Conservation (phyloP, 768 basidiomycete genomes). For the Boletellus sp. region DNA sequence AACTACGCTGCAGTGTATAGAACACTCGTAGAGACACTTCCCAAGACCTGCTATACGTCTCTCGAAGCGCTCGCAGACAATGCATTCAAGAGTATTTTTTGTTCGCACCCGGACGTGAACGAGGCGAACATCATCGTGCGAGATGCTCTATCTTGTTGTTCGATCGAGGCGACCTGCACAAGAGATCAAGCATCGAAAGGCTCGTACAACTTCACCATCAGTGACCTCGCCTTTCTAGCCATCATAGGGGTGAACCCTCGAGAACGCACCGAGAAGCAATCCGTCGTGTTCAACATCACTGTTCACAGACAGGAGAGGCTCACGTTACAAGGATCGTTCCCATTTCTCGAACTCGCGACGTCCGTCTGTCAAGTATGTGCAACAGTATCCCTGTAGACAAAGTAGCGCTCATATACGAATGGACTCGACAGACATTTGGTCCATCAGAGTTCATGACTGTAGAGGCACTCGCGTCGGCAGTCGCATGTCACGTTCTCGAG, state of each 20-base stretch:
- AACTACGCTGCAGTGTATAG: slow-evolving; percentile 51
- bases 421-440: slow-evolving; percentile 40
- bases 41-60: slow-evolving; percentile 32
- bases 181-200: slow-evolving; percentile 14
- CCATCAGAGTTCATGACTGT: slow-evolving; percentile 56
- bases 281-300: slow-evolving; percentile 50
- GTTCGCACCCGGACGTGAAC: slow-evolving; percentile 29
- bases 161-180: slow-evolving; percentile 37
- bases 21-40: slow-evolving; percentile 26
- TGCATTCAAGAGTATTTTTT: slow-evolving; percentile 39
- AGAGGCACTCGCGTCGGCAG: slow-evolving; percentile 62
- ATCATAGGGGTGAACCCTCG: slow-evolving; percentile 67
- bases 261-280: slow-evolving; percentile 64
- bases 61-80: slow-evolving; percentile 46
- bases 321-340: neutral
- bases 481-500: slow-evolving; percentile 46
- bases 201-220: slow-evolving; percentile 24
- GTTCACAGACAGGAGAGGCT: slow-evolving; percentile 14
- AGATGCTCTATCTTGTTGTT: slow-evolving; percentile 45
- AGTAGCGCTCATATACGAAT: neutral
- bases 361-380: slow-evolving; percentile 27
- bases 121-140: slow-evolving; percentile 44
- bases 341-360: slow-evolving; percentile 25
- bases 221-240: slow-evolving; percentile 45
- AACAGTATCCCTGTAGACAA: neutral